phyloP scores from a whole-genome alignment of 2,329 filamentous ascomycete species.

The Pezizomycotina sp. region DNA sequence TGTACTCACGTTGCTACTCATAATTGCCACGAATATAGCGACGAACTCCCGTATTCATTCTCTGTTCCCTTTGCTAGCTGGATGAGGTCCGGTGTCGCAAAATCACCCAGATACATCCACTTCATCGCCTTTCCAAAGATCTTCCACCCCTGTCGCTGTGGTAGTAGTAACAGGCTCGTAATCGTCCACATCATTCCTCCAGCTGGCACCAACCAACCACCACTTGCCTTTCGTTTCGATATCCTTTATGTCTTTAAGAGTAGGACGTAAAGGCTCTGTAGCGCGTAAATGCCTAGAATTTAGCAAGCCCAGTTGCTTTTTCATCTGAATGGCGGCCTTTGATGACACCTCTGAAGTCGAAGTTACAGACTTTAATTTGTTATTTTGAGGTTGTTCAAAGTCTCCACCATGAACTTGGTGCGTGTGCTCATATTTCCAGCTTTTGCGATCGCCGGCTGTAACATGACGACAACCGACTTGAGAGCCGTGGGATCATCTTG shows the following conservation, averaged over 20 bases:
- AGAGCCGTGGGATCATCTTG: conserved; percentile 76
- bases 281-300: conserved; percentile 52
- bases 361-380: conserved; percentile 61
- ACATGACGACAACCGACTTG: conserved; percentile 69
- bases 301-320: conserved; percentile 67
- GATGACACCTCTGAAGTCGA: conserved; percentile 55
- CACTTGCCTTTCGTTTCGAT: conserved; percentile 83
- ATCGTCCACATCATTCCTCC: conserved; percentile 36
- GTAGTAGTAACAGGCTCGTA: conserved; percentile 1
- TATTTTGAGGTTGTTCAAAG: conserved; percentile 91
- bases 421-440: conserved; percentile 63
- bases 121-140: no score
- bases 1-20: conserved; percentile 31
- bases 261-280: conserved; percentile 65
- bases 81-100: no score
- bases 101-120: no score
- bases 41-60: conserved; percentile 73
- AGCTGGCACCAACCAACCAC: conserved; percentile 97
- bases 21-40: conserved; percentile 83
- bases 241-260: conserved; percentile 64
- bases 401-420: conserved; percentile 95
- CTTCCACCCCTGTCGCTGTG: no score
- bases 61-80: conserved; percentile 62
- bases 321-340: conserved; percentile 76
- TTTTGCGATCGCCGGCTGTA: conserved; percentile 55